phyloP scores from a whole-genome alignment of 2,329 filamentous ascomycete genomes.

The Cladosporium oxysporum region DNA sequence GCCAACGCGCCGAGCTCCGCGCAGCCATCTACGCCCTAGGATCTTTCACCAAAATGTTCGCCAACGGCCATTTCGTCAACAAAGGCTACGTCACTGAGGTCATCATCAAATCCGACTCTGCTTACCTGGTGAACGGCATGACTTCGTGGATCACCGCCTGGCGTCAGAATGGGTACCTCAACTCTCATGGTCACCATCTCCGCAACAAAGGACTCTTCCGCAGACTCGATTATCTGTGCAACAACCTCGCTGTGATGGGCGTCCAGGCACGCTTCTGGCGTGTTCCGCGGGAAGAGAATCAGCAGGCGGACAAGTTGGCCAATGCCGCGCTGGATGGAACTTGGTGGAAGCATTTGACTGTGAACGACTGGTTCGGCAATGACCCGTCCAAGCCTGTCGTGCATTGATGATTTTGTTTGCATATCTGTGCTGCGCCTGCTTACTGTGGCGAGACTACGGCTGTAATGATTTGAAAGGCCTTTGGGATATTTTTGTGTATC shows the following conservation, averaged over 20 bases:
- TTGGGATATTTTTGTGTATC: neutral
- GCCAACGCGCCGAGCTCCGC: slow-evolving; percentile 26
- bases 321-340: neutral
- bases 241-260: neutral
- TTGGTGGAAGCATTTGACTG: slow-evolving; percentile 7
- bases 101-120: slow-evolving; percentile 39
- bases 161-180: slow-evolving; percentile 35
- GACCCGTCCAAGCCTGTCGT: neutral
- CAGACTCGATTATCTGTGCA: slow-evolving; percentile 23
- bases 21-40: slow-evolving; percentile 27
- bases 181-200: slow-evolving; percentile 29
- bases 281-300: slow-evolving; percentile 21
- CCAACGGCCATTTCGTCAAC: slow-evolving; percentile 1
- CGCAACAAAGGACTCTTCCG: slow-evolving; percentile 31
- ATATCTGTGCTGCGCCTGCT: neutral
- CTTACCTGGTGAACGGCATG: slow-evolving; percentile 38
- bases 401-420: neutral
- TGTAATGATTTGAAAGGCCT: neutral
- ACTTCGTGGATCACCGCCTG: slow-evolving; percentile 38
- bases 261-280: slow-evolving; percentile 35
- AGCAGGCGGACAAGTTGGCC: neutral
- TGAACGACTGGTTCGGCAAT: neutral
- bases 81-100: slow-evolving; percentile 18
- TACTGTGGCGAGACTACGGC: neutral
- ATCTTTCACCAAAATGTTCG: slow-evolving; percentile 21